phyloP scores from a whole-genome alignment of 2,329 filamentous ascomycete genomes.

The Pseudogymnoascus sp. region DNA sequence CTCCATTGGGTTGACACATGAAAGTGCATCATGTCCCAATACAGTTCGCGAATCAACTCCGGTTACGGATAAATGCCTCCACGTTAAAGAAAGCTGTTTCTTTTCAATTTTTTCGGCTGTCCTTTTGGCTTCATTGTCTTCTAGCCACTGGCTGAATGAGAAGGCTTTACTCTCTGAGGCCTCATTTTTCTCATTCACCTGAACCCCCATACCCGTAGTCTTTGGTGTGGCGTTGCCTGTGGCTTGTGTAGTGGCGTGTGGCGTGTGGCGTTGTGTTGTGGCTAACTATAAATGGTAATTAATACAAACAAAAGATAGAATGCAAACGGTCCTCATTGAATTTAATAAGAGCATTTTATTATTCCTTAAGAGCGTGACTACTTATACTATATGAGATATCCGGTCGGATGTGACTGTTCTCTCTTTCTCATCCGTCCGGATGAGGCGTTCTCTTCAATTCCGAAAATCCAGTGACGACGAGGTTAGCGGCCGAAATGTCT shows the following conservation, averaged over 20 bases:
- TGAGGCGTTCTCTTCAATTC: background rate
- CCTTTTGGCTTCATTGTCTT: slow-evolving; percentile 10
- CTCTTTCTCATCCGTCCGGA: slow-evolving; percentile 1
- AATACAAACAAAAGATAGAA: background rate
- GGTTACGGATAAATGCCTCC: slow-evolving; percentile 5
- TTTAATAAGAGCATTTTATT: background rate
- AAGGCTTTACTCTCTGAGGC: background rate
- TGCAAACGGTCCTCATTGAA: background rate
- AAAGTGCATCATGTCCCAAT: slow-evolving; percentile 11
- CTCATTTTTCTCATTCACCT: background rate
- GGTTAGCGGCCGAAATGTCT: background rate
- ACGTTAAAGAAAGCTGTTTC: slow-evolving; percentile 12
- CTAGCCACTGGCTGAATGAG: slow-evolving; percentile 9
- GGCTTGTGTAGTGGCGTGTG: background rate
- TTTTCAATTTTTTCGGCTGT: slow-evolving; percentile 3
- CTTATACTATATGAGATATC: background rate
- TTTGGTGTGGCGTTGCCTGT: background rate
- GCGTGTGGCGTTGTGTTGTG: background rate
- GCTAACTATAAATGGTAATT: background rate
- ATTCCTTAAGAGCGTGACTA: background rate
- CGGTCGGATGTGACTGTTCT: background rate
- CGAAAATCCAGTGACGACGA: slow-evolving; percentile 2
- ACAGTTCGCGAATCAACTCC: slow-evolving; percentile 12
- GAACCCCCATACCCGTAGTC: background rate
- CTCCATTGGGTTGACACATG: slow-evolving; percentile 12